Percentiles rank a stretch among this genome's conserved stretches.
phyloP scores from a whole-genome alignment of 495 filamentous ascomycete species.

The Daldinia decipiens region DNA sequence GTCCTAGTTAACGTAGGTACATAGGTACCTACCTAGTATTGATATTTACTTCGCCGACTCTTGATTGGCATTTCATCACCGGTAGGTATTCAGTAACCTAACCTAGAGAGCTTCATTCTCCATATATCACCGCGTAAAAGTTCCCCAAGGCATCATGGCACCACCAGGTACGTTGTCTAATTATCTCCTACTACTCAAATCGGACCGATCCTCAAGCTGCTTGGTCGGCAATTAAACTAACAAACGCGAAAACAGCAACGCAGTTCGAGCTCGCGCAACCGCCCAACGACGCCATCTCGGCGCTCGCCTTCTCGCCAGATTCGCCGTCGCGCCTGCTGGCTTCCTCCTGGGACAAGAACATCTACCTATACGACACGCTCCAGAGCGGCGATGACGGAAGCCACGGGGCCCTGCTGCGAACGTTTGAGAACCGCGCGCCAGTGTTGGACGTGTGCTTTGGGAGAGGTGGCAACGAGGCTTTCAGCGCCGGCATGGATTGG shows the following conservation, averaged over 20 bases:
- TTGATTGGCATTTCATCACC: too few species aligned
- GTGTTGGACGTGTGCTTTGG: slow-evolving; percentile 94
- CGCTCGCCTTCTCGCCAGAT: slow-evolving; percentile 81
- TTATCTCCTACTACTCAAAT: background rate
- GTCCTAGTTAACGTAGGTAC: too few species aligned
- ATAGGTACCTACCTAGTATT: slow-evolving; percentile 18
- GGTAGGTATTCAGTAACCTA: too few species aligned
- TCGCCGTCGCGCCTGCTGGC: slow-evolving; percentile 78
- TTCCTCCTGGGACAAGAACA: slow-evolving; percentile 93
- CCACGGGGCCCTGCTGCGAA: slow-evolving; percentile 69
- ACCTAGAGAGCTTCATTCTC: background rate
- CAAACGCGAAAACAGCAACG: slow-evolving; percentile 54
- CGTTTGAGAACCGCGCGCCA: slow-evolving; percentile 83
- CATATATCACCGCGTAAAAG: slow-evolving; percentile 2
- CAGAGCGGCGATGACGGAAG: slow-evolving; percentile 63
- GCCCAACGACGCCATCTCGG: slow-evolving; percentile 88
- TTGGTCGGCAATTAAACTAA: slow-evolving; percentile 9
- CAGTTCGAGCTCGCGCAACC: slow-evolving; percentile 78
- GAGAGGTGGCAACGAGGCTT: slow-evolving; percentile 79
- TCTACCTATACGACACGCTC: slow-evolving; percentile 86
- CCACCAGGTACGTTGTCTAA: slow-evolving; percentile 50
- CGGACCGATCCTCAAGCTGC: background rate
- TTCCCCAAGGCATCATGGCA: slow-evolving; percentile 40
- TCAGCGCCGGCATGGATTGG: slow-evolving; percentile 85
- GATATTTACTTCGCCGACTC: slow-evolving; percentile 39